Evolutionary conservation across 2,329 filamentous ascomycete genomes (phyloP).

Genomic region (Bipolaris bicolor): DNA sequence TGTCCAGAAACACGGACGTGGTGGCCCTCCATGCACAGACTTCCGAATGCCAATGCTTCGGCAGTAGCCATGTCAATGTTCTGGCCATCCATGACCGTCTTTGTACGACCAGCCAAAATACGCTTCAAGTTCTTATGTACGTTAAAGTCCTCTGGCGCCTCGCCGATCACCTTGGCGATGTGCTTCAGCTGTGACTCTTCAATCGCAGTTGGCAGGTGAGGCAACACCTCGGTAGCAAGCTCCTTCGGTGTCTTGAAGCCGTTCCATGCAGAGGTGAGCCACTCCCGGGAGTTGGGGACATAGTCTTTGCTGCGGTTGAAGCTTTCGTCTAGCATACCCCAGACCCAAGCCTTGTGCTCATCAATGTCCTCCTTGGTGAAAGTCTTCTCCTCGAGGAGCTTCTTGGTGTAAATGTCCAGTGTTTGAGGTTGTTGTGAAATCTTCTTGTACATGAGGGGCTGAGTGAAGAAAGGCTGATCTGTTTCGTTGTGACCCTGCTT

Average conservation of each 20-base stretch:
- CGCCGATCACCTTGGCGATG: slow-evolving; percentile 81
- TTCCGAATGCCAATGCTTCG: slow-evolving; percentile 92
- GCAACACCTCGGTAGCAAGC: slow-evolving; percentile 89
- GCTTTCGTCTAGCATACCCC: slow-evolving; percentile 98
- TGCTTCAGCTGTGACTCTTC: slow-evolving; percentile 74
- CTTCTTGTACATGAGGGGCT: slow-evolving; percentile 99
- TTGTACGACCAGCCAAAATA: slow-evolving; percentile 86
- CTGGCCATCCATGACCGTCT: slow-evolving; percentile 89
- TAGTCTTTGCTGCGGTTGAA: slow-evolving; percentile 98
- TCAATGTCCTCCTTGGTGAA: slow-evolving; percentile 98
- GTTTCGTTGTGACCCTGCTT: slow-evolving; percentile 99
- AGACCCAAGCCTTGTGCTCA: slow-evolving; percentile 99
- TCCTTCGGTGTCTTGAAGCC: slow-evolving; percentile 99
- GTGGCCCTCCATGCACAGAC: slow-evolving; percentile 88
- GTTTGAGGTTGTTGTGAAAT: slow-evolving; percentile 84
- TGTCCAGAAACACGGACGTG: slow-evolving; percentile 98
- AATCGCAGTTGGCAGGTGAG: slow-evolving; percentile 86
- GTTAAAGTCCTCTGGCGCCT: slow-evolving; percentile 81
- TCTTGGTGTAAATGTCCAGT: slow-evolving; percentile 88
- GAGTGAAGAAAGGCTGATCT: slow-evolving; percentile 99
- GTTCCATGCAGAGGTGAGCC: slow-evolving; percentile 98
- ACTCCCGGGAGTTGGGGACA: slow-evolving; percentile 93
- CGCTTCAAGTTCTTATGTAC: slow-evolving; percentile 96
- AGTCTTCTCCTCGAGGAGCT: slow-evolving; percentile 87
- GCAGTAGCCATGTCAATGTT: slow-evolving; percentile 98